Conservation (phyloP, 1,139 yeast species). For the Taiozyma onychis region DNA sequence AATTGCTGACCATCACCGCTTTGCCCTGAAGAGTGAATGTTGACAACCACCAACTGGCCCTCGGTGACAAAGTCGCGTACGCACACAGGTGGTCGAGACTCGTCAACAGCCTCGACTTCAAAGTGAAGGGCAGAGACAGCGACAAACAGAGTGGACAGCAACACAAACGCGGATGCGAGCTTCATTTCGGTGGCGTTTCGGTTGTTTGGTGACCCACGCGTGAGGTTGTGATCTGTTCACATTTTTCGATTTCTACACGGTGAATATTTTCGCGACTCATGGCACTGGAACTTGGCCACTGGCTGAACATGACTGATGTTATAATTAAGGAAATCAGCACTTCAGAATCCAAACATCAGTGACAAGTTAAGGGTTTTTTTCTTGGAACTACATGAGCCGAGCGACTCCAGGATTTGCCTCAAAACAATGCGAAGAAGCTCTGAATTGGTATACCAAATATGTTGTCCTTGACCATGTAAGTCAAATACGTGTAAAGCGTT, state of each 20-base stretch:
- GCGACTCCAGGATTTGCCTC: too few species aligned
- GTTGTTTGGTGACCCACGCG: background rate
- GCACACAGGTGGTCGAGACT: conserved; percentile 52
- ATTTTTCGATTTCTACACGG: background rate
- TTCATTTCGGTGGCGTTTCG: conserved; percentile 8
- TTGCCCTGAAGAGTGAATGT: conserved; percentile 65
- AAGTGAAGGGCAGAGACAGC: conserved; percentile 24
- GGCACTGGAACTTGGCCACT: too few species aligned
- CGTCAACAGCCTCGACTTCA: conserved; percentile 31
- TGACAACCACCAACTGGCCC: conserved; percentile 82
- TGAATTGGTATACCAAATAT: too few species aligned
- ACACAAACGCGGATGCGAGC: conserved; percentile 6
- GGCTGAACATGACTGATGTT: too few species aligned
- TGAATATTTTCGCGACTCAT: background rate
- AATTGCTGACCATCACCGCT: conserved; percentile 83
- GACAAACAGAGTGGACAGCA: conserved; percentile 10
- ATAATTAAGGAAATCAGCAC: too few species aligned
- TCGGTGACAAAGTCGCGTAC: conserved; percentile 84
- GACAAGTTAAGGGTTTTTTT: too few species aligned
- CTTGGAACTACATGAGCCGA: too few species aligned
- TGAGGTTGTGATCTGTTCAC: background rate
- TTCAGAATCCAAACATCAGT: too few species aligned
- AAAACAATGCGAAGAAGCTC: too few species aligned
- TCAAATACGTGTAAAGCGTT: too few species aligned
- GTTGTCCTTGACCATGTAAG: too few species aligned